These are phyloP conservation scores for Spergularia azorica DNA, from an alignment of 179 eudicot genomes.

Conservation along the genomic window DNA sequence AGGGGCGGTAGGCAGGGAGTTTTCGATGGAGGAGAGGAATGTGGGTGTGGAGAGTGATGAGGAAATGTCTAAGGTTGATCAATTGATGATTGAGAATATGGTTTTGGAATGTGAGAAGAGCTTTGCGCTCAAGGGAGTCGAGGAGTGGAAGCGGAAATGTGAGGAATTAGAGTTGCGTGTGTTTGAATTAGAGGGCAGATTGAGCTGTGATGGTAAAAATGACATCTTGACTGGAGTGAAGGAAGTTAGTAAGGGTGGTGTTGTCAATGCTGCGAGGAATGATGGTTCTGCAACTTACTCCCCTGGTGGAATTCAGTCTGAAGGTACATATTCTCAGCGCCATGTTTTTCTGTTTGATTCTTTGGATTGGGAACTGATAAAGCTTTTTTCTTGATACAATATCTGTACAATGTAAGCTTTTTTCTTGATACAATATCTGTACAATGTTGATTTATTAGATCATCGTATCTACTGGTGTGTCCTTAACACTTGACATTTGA, in stretches of 20 bases:
- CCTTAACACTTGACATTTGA: not conserved
- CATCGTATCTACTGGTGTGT: not conserved
- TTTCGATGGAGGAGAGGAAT: not conserved
- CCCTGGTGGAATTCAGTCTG: not conserved
- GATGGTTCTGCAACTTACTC: not conserved
- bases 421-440: no score
- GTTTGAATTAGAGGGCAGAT: constrained; percentile 38
- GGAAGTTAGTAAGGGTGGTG: constrained; percentile 15
- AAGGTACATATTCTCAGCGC: constrained; percentile 16
- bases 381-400: no score
- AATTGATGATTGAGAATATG: constrained; percentile 56
- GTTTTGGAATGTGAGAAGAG: constrained; percentile 63
- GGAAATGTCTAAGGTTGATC: constrained; percentile 29
- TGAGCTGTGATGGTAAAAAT: constrained; percentile 17
- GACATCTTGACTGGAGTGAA: not conserved
- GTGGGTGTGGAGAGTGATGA: constrained; percentile 27
- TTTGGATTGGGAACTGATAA: not conserved
- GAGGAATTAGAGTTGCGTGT: constrained; percentile 46
- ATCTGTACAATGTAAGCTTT: no score
- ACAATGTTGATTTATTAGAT: no score
- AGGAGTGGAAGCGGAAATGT: constrained; percentile 50
- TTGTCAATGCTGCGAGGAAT: constrained; percentile 1
- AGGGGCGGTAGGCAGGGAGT: not conserved
- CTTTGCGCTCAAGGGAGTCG: constrained; percentile 42
- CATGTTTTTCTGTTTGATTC: not conserved